Evolutionary conservation across 768 basidiomycete genomes (phyloP).

Genomic region (Coprinopsis cinerea): DNA sequence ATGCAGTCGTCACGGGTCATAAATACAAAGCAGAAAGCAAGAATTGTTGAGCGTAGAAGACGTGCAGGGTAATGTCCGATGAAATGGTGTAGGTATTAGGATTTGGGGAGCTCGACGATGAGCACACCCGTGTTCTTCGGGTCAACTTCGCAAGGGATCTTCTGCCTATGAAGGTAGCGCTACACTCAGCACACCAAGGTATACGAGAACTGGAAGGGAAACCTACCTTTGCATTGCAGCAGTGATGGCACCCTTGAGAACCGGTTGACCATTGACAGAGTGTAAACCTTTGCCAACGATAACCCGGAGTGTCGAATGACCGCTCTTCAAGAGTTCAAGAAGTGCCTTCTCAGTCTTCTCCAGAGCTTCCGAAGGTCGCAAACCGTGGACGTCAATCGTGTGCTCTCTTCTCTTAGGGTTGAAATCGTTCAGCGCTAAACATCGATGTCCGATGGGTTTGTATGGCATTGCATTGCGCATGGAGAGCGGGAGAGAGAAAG

Average conservation of each 20-base stretch:
- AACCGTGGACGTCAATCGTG: conserved; percentile 45
- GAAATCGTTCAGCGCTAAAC: conserved; percentile 31
- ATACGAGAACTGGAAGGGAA: background rate
- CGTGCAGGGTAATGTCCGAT: too few species aligned
- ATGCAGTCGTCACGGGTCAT: background rate
- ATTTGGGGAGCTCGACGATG: conserved; percentile 33
- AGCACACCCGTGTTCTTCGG: conserved; percentile 71
- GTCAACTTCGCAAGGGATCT: conserved; percentile 67
- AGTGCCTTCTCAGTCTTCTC: conserved; percentile 38
- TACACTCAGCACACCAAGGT: conserved; percentile 1
- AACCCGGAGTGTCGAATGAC: conserved; percentile 29
- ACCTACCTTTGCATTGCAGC: conserved; percentile 64
- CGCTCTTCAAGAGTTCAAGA: conserved; percentile 29
- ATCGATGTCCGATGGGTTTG: too few species aligned
- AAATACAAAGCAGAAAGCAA: background rate
- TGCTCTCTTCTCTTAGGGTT: conserved; percentile 21
- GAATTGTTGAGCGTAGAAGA: too few species aligned
- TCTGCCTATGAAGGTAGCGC: conserved; percentile 44
- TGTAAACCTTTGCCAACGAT: conserved; percentile 80
- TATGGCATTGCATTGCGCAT: too few species aligned
- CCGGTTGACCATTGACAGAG: conserved; percentile 61
- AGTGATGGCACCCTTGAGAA: conserved; percentile 78
- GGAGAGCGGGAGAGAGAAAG: background rate
- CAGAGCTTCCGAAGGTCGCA: conserved; percentile 42
- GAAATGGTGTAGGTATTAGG: background rate